Percentiles rank a stretch among this genome's conserved stretches.
These are phyloP conservation scores for Lyophyllum atratum DNA, from an alignment of 768 basidiomycete species.

Conservation along the genomic window DNA sequence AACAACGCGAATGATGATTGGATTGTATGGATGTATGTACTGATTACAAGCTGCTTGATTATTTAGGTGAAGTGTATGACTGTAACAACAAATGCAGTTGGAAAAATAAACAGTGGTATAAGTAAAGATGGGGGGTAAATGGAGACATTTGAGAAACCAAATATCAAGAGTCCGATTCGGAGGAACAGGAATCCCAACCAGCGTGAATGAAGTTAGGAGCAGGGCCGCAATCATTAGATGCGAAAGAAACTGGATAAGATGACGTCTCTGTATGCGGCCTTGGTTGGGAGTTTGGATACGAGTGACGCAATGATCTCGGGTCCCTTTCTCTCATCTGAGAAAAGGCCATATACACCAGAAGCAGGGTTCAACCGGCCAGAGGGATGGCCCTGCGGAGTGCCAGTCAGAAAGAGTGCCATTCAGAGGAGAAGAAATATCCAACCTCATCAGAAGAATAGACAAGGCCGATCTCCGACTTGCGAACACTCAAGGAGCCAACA, in stretches of 20 bases:
- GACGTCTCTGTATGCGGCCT: conserved; percentile 6
- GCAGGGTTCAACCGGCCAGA: conserved; percentile 13
- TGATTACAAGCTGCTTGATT: conserved; percentile 1
- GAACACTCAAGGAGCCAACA: conserved; percentile 2
- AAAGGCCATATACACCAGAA: conserved; percentile 12
- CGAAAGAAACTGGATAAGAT: conserved; percentile 40
- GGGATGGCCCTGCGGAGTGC: not conserved
- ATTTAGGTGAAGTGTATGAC: no score
- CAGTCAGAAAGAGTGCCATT: not conserved
- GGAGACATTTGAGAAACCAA: not conserved
- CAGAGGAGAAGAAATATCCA: not conserved
- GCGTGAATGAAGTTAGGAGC: conserved; percentile 55
- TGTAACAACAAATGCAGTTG: conserved; percentile 1
- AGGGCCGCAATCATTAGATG: conserved; percentile 37
- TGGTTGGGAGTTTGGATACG: conserved; percentile 16
- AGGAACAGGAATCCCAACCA: conserved; percentile 57
- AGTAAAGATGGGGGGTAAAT: not conserved
- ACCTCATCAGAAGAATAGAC: conserved; percentile 19
- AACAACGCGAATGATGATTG: not conserved
- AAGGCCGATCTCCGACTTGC: conserved; percentile 16
- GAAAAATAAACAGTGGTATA: not conserved
- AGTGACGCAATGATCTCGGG: conserved; percentile 14
- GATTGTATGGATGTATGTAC: conserved; percentile 8
- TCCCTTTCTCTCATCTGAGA: conserved; percentile 16
- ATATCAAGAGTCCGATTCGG: conserved; percentile 16